Conservation (phyloP, 129 eudicot species). For the Flaveria robusta region DNA sequence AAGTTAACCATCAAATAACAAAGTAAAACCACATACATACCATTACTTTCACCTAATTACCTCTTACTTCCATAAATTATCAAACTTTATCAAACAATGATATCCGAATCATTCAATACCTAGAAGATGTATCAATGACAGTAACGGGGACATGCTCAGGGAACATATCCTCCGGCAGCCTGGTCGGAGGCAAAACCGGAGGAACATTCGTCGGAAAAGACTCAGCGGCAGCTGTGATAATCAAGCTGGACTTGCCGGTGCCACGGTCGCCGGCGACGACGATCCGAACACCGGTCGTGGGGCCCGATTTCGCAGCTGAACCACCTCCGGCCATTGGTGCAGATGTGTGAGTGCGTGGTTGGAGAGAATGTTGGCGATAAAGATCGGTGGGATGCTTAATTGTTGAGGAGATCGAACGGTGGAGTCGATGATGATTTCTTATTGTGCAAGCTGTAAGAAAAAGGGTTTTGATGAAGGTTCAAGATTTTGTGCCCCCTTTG, state of each 20-base stretch:
- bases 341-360: not conserved
- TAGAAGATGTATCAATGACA: slow-evolving; percentile 83
- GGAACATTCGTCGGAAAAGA: slow-evolving; percentile 64
- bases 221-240: slow-evolving; percentile 71
- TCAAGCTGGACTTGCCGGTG: slow-evolving; percentile 87
- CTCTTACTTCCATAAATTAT: not conserved
- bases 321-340: slow-evolving; percentile 53
- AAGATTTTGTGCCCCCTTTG: slow-evolving; percentile 18
- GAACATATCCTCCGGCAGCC: slow-evolving; percentile 72
- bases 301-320: slow-evolving; percentile 33
- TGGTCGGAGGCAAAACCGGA: slow-evolving; percentile 79
- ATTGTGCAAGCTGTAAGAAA: not conserved
- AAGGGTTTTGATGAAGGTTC: slow-evolving; percentile 25
- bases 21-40: too few relatives aligned
- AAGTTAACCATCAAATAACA: too few relatives aligned
- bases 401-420: slow-evolving; percentile 7
- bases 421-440: not conserved
- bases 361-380: not conserved
- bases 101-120: slow-evolving; percentile 35
- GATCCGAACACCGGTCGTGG: slow-evolving; percentile 56
- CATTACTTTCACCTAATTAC: not conserved
- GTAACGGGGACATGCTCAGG: slow-evolving; percentile 87
- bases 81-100: not conserved
- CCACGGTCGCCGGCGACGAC: slow-evolving; percentile 89
- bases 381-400: slow-evolving; percentile 11